Evolutionary conservation across 805 yeast species (phyloP).

Genomic region (Nakazawaea ernobii): DNA sequence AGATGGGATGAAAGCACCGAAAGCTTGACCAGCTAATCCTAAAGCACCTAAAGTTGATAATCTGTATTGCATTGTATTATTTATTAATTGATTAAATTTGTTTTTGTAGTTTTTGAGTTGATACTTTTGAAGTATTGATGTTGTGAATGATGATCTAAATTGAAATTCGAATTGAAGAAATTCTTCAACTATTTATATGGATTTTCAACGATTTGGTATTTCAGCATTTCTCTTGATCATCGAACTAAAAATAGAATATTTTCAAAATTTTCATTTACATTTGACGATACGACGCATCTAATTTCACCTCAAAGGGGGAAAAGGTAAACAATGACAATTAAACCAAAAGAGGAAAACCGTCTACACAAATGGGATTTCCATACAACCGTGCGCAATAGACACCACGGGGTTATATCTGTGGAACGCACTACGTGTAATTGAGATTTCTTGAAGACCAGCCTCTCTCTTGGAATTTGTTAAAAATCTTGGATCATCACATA

Average conservation of each 20-base stretch:
- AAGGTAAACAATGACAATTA: conserved; percentile 17
- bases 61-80: conserved; percentile 37
- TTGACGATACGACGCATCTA: background rate
- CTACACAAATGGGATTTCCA: conserved; percentile 4
- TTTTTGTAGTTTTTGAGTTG: background rate
- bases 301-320: conserved; percentile 11
- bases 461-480: background rate
- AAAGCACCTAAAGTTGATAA: conserved; percentile 29
- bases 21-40: conserved; percentile 40
- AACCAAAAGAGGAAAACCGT: conserved; percentile 15
- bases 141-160: background rate
- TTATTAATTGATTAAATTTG: background rate
- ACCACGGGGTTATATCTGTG: too few relatives aligned
- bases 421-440: background rate
- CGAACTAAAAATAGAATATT: conserved; percentile 8
- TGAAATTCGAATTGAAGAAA: background rate
- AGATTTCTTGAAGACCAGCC: conserved; percentile 7
- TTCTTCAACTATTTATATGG: background rate
- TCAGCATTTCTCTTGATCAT: background rate
- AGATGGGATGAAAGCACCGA: conserved; percentile 60
- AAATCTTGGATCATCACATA: background rate
- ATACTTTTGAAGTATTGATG: background rate
- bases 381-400: background rate
- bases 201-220: background rate
- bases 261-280: background rate